Conservation (phyloP, 1,139 yeast species). For the Taphrina pruni region DNA sequence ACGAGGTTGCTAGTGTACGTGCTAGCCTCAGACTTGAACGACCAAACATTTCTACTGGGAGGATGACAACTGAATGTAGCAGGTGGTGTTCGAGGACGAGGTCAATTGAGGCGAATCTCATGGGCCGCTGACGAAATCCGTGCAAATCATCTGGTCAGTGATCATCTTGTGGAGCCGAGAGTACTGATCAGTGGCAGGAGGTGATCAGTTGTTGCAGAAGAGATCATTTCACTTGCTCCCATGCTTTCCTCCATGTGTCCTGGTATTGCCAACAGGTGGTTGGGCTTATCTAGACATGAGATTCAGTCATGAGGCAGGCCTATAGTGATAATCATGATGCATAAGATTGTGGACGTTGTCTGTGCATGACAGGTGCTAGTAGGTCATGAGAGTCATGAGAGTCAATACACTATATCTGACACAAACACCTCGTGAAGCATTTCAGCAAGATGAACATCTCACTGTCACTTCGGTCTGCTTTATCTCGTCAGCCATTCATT, state of each 20-base stretch:
- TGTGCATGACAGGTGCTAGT: too few species aligned
- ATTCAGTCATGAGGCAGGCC: too few species aligned
- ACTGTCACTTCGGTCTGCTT: too few species aligned
- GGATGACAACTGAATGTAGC: not conserved
- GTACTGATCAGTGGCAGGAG: not conserved
- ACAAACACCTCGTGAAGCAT: not conserved
- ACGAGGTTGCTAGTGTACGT: slow-evolving; percentile 4
- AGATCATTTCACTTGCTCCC: too few species aligned
- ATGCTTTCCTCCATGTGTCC: too few species aligned
- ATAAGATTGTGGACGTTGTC: too few species aligned
- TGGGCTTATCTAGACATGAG: too few species aligned
- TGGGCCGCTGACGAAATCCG: slow-evolving; percentile 27
- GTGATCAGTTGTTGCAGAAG: too few species aligned
- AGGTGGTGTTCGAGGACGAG: not conserved
- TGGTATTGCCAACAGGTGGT: too few species aligned
- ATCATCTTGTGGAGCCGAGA: slow-evolving; percentile 18
- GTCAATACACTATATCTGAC: slow-evolving; percentile 5
- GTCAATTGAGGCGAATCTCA: slow-evolving; percentile 9
- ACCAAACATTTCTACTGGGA: not conserved
- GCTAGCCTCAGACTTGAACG: slow-evolving; percentile 5
- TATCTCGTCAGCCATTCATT: too few species aligned
- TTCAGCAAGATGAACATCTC: too few species aligned
- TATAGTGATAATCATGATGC: not conserved
- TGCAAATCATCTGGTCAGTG: slow-evolving; percentile 7
- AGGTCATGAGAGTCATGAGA: not conserved